Percentiles rank a stretch among this genome's conserved stretches.
These are phyloP conservation scores for Rauvolfia tetraphylla DNA, from an alignment of 257 asterid genomes.

Conservation along the genomic window DNA sequence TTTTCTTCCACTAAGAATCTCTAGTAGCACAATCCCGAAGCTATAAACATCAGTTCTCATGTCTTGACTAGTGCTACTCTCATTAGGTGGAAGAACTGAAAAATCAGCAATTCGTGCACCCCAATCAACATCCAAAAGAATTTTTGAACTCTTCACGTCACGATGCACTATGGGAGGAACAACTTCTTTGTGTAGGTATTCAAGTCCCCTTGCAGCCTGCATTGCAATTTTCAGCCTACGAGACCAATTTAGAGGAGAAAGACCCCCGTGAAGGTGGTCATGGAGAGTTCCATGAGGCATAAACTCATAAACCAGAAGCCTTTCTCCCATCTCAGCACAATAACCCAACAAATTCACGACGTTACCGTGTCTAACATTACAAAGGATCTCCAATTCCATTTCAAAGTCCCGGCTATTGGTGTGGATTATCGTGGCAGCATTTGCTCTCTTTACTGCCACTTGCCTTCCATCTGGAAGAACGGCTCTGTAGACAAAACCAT, in stretches of 20 bases:
- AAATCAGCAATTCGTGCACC: constrained; percentile 72
- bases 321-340: constrained; percentile 95
- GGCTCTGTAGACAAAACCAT: constrained; percentile 89
- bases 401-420: constrained; percentile 79
- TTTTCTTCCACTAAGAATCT: constrained; percentile 86
- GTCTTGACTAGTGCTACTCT: constrained; percentile 45
- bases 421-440: constrained; percentile 94
- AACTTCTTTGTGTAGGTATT: constrained; percentile 68
- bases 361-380: constrained; percentile 65
- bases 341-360: constrained; percentile 87
- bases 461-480: constrained; percentile 78
- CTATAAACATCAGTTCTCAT: constrained; percentile 61
- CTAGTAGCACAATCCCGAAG: constrained; percentile 85
- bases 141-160: constrained; percentile 73
- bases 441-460: constrained; percentile 91
- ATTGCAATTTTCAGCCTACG: constrained; percentile 65
- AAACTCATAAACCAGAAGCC: constrained; percentile 77
- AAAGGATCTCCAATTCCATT: constrained; percentile 75
- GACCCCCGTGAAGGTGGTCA: constrained; percentile 93
- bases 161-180: constrained; percentile 86
- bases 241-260: constrained; percentile 66
- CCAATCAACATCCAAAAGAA: constrained; percentile 85
- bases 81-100: constrained; percentile 55
- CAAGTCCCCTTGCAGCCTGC: constrained; percentile 89
- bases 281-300: constrained; percentile 94